Percentiles rank a stretch among this genome's conserved stretches.
These are phyloP conservation scores for Myriosclerotinia duriaeana DNA, from an alignment of 2,329 filamentous ascomycete genomes.

Conservation along the genomic window DNA sequence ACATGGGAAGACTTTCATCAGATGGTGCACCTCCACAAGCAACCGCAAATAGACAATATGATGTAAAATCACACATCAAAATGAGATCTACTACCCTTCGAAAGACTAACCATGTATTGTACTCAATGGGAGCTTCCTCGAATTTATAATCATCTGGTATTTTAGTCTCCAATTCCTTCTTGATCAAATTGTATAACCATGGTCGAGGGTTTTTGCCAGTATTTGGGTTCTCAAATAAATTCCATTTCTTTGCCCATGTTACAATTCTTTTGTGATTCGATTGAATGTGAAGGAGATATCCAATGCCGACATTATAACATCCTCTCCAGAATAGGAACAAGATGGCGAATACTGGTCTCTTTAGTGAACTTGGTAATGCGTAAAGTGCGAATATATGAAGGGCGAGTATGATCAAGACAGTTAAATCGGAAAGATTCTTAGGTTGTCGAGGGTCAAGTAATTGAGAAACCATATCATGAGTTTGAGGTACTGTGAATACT, in stretches of 20 bases:
- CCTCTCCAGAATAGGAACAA: conserved; percentile 91
- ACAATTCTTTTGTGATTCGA: conserved; percentile 85
- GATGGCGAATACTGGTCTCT: conserved; percentile 74
- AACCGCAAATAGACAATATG: conserved; percentile 93
- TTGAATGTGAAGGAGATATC: conserved; percentile 82
- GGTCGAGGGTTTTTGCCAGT: conserved; percentile 82
- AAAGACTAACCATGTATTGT: conserved; percentile 98
- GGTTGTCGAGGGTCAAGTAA: conserved; percentile 90
- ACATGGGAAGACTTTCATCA: conserved; percentile 69
- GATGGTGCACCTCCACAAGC: conserved; percentile 76
- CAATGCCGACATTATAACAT: conserved; percentile 92
- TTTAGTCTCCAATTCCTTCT: conserved; percentile 89
- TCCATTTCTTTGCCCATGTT: conserved; percentile 81
- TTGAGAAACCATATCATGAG: conserved; percentile 98
- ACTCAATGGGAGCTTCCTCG: conserved; percentile 89
- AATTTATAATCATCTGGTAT: conserved; percentile 93
- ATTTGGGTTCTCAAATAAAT: conserved; percentile 79
- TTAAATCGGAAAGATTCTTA: conserved; percentile 85
- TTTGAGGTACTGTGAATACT: conserved; percentile 96
- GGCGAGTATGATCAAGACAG: conserved; percentile 76
- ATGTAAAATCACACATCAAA: conserved; percentile 97
- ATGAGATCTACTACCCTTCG: conserved; percentile 94
- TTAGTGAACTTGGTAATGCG: conserved; percentile 65
- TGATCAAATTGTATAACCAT: conserved; percentile 78
- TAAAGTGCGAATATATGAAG: conserved; percentile 73